Evolutionary conservation across 2,329 filamentous ascomycete species (phyloP).

Genomic region (Rosellinia necatrix): DNA sequence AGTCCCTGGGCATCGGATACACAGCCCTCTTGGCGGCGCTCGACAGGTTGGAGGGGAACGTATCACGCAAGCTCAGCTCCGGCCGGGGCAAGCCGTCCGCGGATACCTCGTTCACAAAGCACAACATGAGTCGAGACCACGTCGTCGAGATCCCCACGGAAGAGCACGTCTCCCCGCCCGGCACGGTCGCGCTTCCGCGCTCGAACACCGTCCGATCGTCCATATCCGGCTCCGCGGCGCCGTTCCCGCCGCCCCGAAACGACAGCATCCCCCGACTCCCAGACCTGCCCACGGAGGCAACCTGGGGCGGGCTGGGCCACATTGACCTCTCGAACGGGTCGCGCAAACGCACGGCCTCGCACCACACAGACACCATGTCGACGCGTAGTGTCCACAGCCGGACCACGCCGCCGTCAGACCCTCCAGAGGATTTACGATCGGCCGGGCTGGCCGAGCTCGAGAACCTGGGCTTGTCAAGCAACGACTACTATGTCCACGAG

Average conservation of each 20-base stretch:
- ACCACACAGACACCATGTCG: conserved; percentile 23
- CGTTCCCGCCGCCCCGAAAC: conserved; percentile 20
- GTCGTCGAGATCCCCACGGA: conserved; percentile 18
- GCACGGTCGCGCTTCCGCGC: conserved; percentile 7
- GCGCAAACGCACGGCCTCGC: conserved; percentile 13
- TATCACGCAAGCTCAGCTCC: conserved; percentile 34
- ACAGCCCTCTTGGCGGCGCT: conserved; percentile 69
- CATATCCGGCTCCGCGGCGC: conserved; percentile 2
- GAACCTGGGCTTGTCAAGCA: conserved; percentile 39
- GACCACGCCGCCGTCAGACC: conserved; percentile 18
- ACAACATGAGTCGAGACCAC: not conserved
- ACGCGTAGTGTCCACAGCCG: conserved; percentile 24
- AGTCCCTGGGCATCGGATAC: conserved; percentile 68
- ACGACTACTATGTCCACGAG: conserved; percentile 32
- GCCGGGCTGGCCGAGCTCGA: conserved; percentile 32
- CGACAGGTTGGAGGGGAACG: conserved; percentile 51
- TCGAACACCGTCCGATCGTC: conserved; percentile 15
- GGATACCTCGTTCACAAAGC: not conserved
- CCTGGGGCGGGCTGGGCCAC: conserved; percentile 18
- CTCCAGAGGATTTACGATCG: conserved; percentile 28
- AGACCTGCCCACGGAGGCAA: conserved; percentile 16
- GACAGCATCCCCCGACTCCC: conserved; percentile 20
- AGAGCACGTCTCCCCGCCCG: not conserved
- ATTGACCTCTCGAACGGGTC: not conserved
- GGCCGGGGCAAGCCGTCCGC: conserved; percentile 29